Evolutionary conservation across 2,329 filamentous ascomycete species (phyloP), one percentile per base, ranked within the genome.

Genomic region (Pseudofabraea citricarpa): DNA sequence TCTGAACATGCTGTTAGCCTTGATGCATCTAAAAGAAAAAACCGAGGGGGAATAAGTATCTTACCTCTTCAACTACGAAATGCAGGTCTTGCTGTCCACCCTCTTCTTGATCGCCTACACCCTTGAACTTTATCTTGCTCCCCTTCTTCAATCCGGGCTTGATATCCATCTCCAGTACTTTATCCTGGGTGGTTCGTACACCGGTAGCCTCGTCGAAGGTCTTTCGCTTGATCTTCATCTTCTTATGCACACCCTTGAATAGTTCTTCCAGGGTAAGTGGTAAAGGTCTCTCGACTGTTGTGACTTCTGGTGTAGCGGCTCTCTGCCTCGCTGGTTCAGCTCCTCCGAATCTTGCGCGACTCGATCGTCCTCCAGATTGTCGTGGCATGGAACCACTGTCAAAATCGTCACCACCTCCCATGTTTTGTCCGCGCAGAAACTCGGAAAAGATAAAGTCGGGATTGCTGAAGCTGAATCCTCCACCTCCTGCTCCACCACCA

Each of bases 221-320:
- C 79, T 97, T 97, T 59, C 91, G 81, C 73, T 95, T 96, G 52
- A 97, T 95, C 71, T 93, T 95, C 77, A 98, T 89, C 75, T 95
- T 96, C 79, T 98, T 98, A 38, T 85, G 89, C 26, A 82, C 81
- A 31, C 93, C 93, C 20, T 77, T 83, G 70, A 81, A 97, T 49
- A 97, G 69, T 59, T 98, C 93, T 65, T 98, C 93, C 24, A 98
- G 70, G 2, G 85, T 81, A 18, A 98, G 71, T 3, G 83, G 80
- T 49, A 98, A 66, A 36, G 86, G 81, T 58, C 87, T 85, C 68
- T 97, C 91, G 9, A 97, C 84, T 1, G 94, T 90, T 0, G 90
- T 90, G 15, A 95, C 87, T 62, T 97, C 91, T 0, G 89, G 87
- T 3, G 88, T 88, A 5, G 73, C 64, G n/a, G 51, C 48, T 31